Percentiles rank a stretch among this genome's conserved stretches.
Evolutionary conservation across 352 stramenopile species (phyloP).

Genomic region (Phytophthora chlamydospora): DNA sequence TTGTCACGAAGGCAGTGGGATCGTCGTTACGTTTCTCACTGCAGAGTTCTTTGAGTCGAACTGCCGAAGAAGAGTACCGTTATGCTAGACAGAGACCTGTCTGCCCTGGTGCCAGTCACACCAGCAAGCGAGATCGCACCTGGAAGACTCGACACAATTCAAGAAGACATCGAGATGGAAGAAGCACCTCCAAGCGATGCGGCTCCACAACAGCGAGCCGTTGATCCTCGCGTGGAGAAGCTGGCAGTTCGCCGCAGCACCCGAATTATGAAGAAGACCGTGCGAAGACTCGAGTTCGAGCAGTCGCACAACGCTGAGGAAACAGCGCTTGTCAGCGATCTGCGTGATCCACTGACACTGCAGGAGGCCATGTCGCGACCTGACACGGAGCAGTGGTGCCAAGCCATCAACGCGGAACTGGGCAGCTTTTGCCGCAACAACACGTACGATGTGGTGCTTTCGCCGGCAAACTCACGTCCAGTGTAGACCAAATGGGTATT

Average conservation of each 20-base stretch:
- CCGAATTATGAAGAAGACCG: constrained; percentile 8
- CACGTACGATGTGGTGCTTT: constrained; percentile 11
- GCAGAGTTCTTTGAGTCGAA: constrained; percentile 16
- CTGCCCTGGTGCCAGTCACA: too few species aligned
- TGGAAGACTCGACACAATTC: too few species aligned
- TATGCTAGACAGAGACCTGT: too few species aligned
- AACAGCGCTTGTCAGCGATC: neutral
- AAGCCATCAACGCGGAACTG: constrained; percentile 19
- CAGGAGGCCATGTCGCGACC: constrained; percentile 8
- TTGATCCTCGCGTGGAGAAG: constrained; percentile 1
- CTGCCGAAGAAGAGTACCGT: neutral
- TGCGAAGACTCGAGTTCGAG: constrained; percentile 1
- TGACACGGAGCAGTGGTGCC: constrained; percentile 12
- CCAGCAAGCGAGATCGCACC: too few species aligned
- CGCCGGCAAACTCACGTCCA: neutral
- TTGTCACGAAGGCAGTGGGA: constrained; percentile 11
- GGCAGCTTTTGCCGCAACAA: constrained; percentile 22
- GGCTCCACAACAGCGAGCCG: too few species aligned
- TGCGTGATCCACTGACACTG: constrained; percentile 6
- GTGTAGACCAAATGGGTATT: constrained; percentile 10
- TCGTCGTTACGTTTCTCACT: neutral
- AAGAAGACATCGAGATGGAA: too few species aligned
- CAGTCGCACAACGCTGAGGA: constrained; percentile 8
- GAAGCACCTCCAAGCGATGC: too few species aligned
- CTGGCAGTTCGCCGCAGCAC: constrained; percentile 2